Percentiles rank a stretch among this genome's conserved stretches.
Evolutionary conservation across 2,329 filamentous ascomycete species (phyloP).

Genomic region (Ceratocystiopsis minuta): DNA sequence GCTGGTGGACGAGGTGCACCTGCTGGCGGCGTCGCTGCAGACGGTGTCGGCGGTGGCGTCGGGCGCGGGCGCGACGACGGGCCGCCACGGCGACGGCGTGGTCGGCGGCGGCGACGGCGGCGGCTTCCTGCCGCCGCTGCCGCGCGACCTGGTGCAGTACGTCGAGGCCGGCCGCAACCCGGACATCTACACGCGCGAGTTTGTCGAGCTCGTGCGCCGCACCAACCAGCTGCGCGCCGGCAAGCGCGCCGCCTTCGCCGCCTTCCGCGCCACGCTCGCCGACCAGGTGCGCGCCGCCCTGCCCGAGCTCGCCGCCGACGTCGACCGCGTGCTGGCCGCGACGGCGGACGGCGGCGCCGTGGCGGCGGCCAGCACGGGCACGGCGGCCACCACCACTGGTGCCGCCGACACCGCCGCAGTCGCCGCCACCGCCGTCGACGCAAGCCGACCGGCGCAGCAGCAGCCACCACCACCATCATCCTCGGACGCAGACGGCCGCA

Average conservation of each 20-base stretch:
- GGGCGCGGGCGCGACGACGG: slow-evolving; percentile 14
- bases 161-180: slow-evolving; percentile 56
- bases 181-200: slow-evolving; percentile 58
- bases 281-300: slow-evolving; percentile 36
- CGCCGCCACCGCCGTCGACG: too few relatives aligned
- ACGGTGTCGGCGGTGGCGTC: slow-evolving; percentile 21
- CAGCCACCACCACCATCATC: too few relatives aligned
- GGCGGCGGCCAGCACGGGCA: slow-evolving; percentile 10
- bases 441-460: too few relatives aligned
- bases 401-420: neutral
- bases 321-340: slow-evolving; percentile 29
- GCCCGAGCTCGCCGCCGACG: slow-evolving; percentile 39
- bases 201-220: slow-evolving; percentile 48
- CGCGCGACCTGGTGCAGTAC: slow-evolving; percentile 47
- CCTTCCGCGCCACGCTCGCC: slow-evolving; percentile 45
- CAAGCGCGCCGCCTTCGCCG: slow-evolving; percentile 41
- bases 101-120: neutral
- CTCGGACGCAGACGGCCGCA: too few relatives aligned
- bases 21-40: slow-evolving; percentile 22
- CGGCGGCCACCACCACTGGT: neutral
- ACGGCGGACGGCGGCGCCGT: slow-evolving; percentile 13
- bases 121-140: slow-evolving; percentile 29
- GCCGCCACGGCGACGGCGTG: neutral
- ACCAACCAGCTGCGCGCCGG: slow-evolving; percentile 50
- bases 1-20: slow-evolving; percentile 34